Evolutionary conservation across 495 filamentous ascomycete species (phyloP).

Genomic region (Penicillium nucicola): DNA sequence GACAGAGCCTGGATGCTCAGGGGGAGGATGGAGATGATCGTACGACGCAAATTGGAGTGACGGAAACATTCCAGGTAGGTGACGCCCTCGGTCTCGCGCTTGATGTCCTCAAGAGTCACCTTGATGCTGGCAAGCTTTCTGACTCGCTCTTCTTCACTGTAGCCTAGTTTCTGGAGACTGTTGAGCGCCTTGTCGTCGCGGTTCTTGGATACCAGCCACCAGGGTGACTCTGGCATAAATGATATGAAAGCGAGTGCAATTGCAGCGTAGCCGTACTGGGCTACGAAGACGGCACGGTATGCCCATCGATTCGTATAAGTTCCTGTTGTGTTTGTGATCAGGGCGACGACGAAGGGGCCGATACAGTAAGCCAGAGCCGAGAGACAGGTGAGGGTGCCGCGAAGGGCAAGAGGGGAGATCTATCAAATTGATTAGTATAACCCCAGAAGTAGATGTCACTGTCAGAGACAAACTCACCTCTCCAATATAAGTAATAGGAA

Average conservation of each 20-base stretch:
- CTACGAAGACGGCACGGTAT: constrained; percentile 27
- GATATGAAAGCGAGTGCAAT: constrained; percentile 9
- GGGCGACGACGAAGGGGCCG: constrained; percentile 24
- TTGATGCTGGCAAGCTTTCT: constrained; percentile 12
- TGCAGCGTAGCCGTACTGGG: constrained; percentile 26
- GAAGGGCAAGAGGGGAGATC: constrained; percentile 26
- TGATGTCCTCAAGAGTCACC: constrained; percentile 20
- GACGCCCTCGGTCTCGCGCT: constrained; percentile 27
- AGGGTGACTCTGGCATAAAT: constrained; percentile 23
- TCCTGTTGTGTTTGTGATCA: constrained; percentile 25
- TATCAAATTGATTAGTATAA: background rate
- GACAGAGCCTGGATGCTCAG: constrained; percentile 29
- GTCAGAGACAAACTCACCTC: constrained; percentile 10
- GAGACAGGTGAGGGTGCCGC: constrained; percentile 22
- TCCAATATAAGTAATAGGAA: constrained; percentile 27
- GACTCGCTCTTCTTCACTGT: constrained; percentile 2
- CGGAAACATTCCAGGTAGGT: constrained; percentile 36
- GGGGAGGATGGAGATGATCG: constrained; percentile 30
- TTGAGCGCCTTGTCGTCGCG: constrained; percentile 3
- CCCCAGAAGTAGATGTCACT: background rate
- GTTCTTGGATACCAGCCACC: constrained; percentile 17
- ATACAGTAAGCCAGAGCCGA: constrained; percentile 24
- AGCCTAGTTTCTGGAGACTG: constrained; percentile 11
- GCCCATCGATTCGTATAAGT: constrained; percentile 26
- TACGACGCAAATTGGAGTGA: constrained; percentile 30